Percentiles rank a stretch among this genome's conserved stretches.
phyloP scores from a whole-genome alignment of 129 eudicot genomes.

The Flaveria ramosissima region DNA sequence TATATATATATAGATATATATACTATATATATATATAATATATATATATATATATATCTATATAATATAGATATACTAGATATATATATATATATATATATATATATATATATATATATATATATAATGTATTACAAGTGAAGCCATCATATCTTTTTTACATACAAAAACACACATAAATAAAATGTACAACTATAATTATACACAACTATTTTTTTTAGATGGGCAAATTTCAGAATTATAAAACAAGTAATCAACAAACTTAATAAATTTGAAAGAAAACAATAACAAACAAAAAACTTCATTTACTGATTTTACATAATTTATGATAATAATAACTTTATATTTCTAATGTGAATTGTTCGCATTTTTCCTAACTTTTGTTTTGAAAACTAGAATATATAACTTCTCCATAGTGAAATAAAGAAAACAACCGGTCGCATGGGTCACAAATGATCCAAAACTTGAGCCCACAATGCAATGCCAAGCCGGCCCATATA shows the following conservation, averaged over 20 bases:
- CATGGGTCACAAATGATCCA: conserved; percentile 86
- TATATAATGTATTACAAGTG: not conserved
- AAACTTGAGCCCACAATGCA: conserved; percentile 93
- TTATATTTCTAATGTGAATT: not conserved
- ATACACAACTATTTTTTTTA: not conserved
- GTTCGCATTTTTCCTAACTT: conserved; percentile 47
- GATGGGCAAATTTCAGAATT: conserved; percentile 2
- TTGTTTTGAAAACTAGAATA: conserved; percentile 70
- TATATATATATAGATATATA: too few relatives aligned
- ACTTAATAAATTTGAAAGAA: not conserved
- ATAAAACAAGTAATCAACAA: conserved; percentile 11
- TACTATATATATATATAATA: too few relatives aligned
- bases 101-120: too few relatives aligned
- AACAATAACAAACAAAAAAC: not conserved
- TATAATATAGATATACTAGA: too few relatives aligned
- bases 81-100: too few relatives aligned
- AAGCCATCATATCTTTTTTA: not conserved
- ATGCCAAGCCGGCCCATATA: conserved; percentile 97
- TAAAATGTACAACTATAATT: not conserved
- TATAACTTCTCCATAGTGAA: conserved; percentile 73
- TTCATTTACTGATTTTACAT: not conserved
- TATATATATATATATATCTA: too few relatives aligned
- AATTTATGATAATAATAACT: not conserved
- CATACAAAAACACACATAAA: not conserved
- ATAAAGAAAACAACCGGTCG: conserved; percentile 76